Conservation (phyloP, 129 eudicot species). For the Helianthus tuberosus region DNA sequence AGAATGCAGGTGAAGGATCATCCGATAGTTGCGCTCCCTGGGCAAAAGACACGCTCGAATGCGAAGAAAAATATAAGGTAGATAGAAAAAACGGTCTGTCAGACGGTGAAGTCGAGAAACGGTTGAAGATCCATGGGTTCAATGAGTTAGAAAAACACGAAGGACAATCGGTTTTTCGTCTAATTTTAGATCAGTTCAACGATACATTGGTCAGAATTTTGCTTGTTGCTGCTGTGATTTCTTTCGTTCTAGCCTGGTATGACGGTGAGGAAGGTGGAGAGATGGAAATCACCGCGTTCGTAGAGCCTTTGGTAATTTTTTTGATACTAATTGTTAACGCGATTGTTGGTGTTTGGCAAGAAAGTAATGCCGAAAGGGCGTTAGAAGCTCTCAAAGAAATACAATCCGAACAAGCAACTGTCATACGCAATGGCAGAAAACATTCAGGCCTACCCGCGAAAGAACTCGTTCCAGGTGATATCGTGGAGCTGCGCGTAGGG, state of each 20-base stretch:
- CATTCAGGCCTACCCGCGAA: conserved; percentile 61
- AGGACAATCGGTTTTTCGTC: conserved; percentile 63
- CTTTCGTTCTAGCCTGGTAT: conserved; percentile 80
- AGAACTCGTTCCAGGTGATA: conserved; percentile 95
- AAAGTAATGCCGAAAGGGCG: conserved; percentile 88
- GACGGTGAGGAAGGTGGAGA: conserved; percentile 83
- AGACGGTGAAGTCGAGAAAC: conserved; percentile 52
- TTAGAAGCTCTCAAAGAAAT: conserved; percentile 89
- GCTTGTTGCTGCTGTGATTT: conserved; percentile 74
- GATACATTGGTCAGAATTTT: conserved; percentile 85
- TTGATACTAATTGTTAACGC: conserved; percentile 80
- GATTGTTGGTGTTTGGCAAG: conserved; percentile 95
- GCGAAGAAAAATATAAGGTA: conserved; percentile 64
- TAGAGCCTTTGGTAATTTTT: conserved; percentile 84
- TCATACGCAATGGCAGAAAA: conserved; percentile 52
- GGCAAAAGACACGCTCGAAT: conserved; percentile 71
- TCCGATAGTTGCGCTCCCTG: conserved; percentile 55
- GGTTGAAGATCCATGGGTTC: conserved; percentile 51
- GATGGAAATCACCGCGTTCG: conserved; percentile 75
- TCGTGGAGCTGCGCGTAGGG: conserved; percentile 84
- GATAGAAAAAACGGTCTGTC: conserved; percentile 59
- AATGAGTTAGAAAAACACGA: conserved; percentile 86
- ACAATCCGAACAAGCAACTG: conserved; percentile 74
- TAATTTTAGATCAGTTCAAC: conserved; percentile 79
- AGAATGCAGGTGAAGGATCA: conserved; percentile 29